Evolutionary conservation across 2,329 filamentous ascomycete species (phyloP).

Genomic region (Paracoccidioides lutzii): DNA sequence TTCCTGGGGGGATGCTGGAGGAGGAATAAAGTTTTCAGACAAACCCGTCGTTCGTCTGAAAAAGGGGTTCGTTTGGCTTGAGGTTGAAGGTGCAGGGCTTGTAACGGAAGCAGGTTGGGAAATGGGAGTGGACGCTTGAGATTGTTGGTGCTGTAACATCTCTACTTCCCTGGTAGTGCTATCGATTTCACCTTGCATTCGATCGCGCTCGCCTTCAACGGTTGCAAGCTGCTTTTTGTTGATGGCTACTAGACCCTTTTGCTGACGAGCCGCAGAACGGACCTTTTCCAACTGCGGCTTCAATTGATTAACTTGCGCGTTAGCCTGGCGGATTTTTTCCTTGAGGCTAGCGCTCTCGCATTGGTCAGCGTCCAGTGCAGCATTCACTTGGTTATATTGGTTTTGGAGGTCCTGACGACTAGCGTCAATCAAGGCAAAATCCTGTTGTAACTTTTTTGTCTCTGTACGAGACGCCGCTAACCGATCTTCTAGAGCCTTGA

Average conservation of each 20-base stretch:
- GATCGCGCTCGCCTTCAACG: constrained; percentile 77
- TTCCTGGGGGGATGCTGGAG: constrained; percentile 28
- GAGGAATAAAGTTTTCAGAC: constrained; percentile 39
- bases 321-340: constrained; percentile 73
- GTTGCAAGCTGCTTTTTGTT: constrained; percentile 96
- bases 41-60: constrained; percentile 53
- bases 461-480: constrained; percentile 63
- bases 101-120: constrained; percentile 35
- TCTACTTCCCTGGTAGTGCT: constrained; percentile 50
- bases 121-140: background rate
- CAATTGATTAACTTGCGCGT: constrained; percentile 67
- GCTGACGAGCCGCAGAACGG: constrained; percentile 80
- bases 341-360: constrained; percentile 77
- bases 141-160: constrained; percentile 40
- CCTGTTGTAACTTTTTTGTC: constrained; percentile 69
- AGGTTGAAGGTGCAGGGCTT: constrained; percentile 51
- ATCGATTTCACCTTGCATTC: constrained; percentile 66
- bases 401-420: constrained; percentile 67
- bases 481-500: constrained; percentile 73
- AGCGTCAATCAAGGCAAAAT: constrained; percentile 71
- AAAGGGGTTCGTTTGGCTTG: constrained; percentile 82
- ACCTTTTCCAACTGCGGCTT: constrained; percentile 90
- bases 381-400: constrained; percentile 64
- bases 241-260: constrained; percentile 92
- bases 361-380: constrained; percentile 71